Evolutionary conservation across 179 eudicot species (phyloP), one percentile per base, ranked within the genome.

Genomic region (Silene noctiflora): DNA sequence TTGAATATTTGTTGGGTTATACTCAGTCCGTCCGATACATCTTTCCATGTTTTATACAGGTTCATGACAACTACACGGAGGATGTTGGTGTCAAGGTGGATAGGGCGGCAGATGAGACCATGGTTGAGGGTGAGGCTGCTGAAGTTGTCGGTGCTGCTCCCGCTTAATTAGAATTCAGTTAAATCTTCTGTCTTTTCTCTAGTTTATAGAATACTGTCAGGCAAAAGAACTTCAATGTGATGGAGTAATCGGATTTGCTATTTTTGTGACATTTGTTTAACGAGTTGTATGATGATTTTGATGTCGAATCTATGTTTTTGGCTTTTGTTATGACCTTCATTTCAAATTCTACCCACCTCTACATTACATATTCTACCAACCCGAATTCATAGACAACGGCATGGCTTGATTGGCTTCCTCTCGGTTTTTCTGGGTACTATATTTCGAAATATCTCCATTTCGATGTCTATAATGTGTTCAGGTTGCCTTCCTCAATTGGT

Each of bases 41-140:
- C 8, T 12, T 13, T 21, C 2, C 14, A 0, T 22, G 1, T 20
- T 79, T 17, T 61, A 25, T 71, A 39, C 67, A 83, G 86, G 86
- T 83, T 71, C 86, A 83, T 6, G 85, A 83, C 4, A 83, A 83
- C 35, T 78, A 81, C 73, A 24, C 82, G 0, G 86, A 83, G 48
- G 86, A 83, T 62, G 81, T 83, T 3, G 86, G 86, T 33, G 78
- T 72, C 67, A 83, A 83, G 84, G 17, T 81, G 4, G 86, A 83
- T 39, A 76, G 84, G 78, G 80, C 86, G 11, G 84, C 86, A 35
- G 86, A 83, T 59, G 84, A 83, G 27, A 59, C 79, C 63, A 33
- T 78, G 80, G 86, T 61, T 4, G 86, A 80, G 77, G 84, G 77
- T 13, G 83, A 83, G 67, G 19, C 78, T 25, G 51, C 78, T 17